Base-by-base conservation (phyloP, 129 eudicot genomes). In the Centaurea solstitialis region DNA sequence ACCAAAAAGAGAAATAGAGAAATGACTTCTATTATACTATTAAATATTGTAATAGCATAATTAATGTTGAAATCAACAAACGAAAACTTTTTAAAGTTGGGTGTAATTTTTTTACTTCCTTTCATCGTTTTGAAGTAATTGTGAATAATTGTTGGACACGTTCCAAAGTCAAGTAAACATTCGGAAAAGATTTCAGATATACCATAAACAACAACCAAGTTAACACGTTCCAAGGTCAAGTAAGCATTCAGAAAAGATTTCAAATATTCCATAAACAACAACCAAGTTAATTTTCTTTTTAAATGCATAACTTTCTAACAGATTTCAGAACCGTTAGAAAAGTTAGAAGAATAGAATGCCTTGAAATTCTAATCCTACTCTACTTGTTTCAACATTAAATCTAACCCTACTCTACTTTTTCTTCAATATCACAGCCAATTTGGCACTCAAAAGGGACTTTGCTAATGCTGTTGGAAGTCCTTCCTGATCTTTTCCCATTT, bases 401-500 rank as follows among this genome's bases (percentile, higher is more conserved):
- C 73, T 72, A 72, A 59, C 17, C 73, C 83, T 72, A 39, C 12
- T 72, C 47, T 24, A 26, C 1, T 26, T 43, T 11, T 41, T 50
- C 28, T 20, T 11, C 22, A 22, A 78, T n/a, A 33, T 69, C 59
- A 70, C 61, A 53, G 17, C 83, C 38, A 79, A 71, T 3, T 12
- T 47, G n/a, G 6, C 59, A 47, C 59, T 2, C 4, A 20, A 15
- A 74, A 81, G 33, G 15, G 37, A 7, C 70, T 35, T 26, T 53
- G 10, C 61, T 47, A 57, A 62, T 40, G 18, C 53, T 41, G 75
- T 15, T 68, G 10, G 53, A 81, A 81, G 30, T 81, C 75, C 10
- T 75, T 69, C 80, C 80, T 53, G 4, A 66, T 75, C n/a, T 59
- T 57, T 67, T 67, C 80, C 85, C 85, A 81, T 53, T 81, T 81